phyloP scores from a whole-genome alignment of 345 rosid species.

The Melaleuca quinquenervia region DNA sequence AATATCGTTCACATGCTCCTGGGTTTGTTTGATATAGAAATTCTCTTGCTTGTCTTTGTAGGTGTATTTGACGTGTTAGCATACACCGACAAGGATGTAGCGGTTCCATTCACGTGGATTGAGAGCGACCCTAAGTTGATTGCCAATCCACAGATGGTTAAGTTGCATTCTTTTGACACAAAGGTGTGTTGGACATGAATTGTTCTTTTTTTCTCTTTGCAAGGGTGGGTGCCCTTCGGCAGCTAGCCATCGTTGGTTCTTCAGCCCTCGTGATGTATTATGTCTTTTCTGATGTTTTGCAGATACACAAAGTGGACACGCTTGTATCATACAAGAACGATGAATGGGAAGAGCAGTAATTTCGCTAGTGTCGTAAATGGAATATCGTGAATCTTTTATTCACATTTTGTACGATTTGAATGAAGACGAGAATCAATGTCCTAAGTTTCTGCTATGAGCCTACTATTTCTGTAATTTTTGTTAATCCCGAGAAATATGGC shows the following conservation, averaged over 20 bases:
- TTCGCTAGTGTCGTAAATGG: neutral
- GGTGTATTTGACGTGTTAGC: conserved; percentile 97
- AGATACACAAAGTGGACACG: conserved; percentile 97
- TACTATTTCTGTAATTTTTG: neutral
- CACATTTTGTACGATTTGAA: conserved; percentile 2
- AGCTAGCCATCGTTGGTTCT: neutral
- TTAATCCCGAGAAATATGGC: neutral
- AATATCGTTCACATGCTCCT: neutral
- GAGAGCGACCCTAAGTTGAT: conserved; percentile 95
- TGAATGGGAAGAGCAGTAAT: conserved; percentile 82
- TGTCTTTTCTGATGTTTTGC: conserved; percentile 4
- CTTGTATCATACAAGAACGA: conserved; percentile 94
- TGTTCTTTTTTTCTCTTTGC: neutral
- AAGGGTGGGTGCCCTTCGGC: neutral
- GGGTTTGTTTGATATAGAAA: neutral
- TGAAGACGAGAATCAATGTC: neutral
- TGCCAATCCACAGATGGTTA: conserved; percentile 97
- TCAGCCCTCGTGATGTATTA: neutral
- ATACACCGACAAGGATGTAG: conserved; percentile 79
- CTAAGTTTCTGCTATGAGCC: neutral
- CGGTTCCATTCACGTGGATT: conserved; percentile 90
- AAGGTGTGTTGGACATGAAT: conserved; percentile 30
- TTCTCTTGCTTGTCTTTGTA: conserved; percentile 5
- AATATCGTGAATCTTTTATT: conserved; percentile 9
- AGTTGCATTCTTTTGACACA: conserved; percentile 91